Evolutionary conservation across 2,329 filamentous ascomycete genomes (phyloP).

Genomic region (Aspergillus sp.): DNA sequence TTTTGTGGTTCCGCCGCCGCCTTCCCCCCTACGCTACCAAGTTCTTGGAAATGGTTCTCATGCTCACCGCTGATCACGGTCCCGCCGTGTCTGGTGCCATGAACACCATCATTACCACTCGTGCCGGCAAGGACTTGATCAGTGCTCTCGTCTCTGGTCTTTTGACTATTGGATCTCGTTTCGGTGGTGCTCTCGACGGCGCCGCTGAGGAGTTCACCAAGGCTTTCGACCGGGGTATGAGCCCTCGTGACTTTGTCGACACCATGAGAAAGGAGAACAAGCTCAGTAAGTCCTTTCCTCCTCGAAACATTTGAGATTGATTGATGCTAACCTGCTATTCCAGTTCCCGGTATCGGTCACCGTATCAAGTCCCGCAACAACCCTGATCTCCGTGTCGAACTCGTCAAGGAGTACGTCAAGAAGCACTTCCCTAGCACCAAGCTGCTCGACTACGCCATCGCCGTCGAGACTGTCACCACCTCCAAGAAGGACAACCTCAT

Average conservation of each 20-base stretch:
- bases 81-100: conserved; percentile 98
- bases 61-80: conserved; percentile 99
- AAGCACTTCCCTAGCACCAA: conserved; percentile 98
- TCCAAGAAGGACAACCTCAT: conserved; percentile 99
- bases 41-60: conserved; percentile 99
- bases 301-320: background rate
- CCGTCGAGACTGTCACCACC: conserved; percentile 96
- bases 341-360: conserved; percentile 95
- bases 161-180: conserved; percentile 95
- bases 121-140: conserved; percentile 98
- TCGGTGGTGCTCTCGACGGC: conserved; percentile 97
- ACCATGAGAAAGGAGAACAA: conserved; percentile 99
- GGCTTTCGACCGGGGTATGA: conserved; percentile 96
- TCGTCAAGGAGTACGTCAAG: conserved; percentile 98
- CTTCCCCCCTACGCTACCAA: conserved; percentile 95
- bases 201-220: conserved; percentile 98
- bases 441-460: conserved; percentile 97
- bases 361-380: conserved; percentile 99
- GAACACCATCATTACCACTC: conserved; percentile 99
- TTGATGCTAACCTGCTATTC: conserved; percentile 32
- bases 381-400: conserved; percentile 98
- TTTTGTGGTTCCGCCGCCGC: conserved; percentile 98
- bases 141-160: conserved; percentile 94
- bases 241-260: conserved; percentile 98
- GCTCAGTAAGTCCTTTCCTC: conserved; percentile 67